Evolutionary conservation across 345 rosid species (phyloP), one percentile per base, ranked within the genome.

Genomic region (Camelina sativa): DNA sequence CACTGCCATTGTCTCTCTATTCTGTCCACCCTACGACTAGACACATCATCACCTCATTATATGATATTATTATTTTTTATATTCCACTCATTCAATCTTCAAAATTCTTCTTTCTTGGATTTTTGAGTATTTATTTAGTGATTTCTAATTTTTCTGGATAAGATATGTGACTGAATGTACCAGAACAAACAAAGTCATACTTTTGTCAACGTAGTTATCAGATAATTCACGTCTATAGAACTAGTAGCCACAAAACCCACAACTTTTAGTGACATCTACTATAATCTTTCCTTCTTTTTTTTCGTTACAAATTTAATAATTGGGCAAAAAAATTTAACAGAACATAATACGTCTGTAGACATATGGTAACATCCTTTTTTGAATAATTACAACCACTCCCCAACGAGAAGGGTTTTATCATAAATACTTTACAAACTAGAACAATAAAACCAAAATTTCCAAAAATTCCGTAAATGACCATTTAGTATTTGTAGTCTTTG

Each of bases 11-110:
- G 80, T 77, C 81, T 59, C 76, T 77, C 81, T 77, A 77, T 34
- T 32, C 73, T 77, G 75, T 46, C 43, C 51, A 17, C 73, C 81
- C 81, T 77, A 77, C 69, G 77, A 65, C 73, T 77, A 77, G 81
- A 78, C 81, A 77, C 73, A 72, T 71, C 77, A 71, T 77, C 73
- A 71, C 68, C 77, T 77, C 81, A 77, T 77, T 66, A 77, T 77
- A 3, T 72, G 65, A n/a, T 20, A 12, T 15, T 75, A 19, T 65
- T 74, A n/a, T 41, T 23, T 28, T 41, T 34, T 6, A 17, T 73
- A 15, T 53, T 63, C n/a, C n/a, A n/a, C n/a, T n/a, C n/a, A n/a
- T n/a, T 51, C 4, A 4, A 7, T 25, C 59, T 34, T 59, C 4
- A 10, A 1, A n/a, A n/a, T n/a, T 43, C 22, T 10, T 59, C 25